Percentiles rank a stretch among this genome's conserved stretches.
phyloP scores from a whole-genome alignment of 176 grass and related monocot species.

The Neostapfia colusana region DNA sequence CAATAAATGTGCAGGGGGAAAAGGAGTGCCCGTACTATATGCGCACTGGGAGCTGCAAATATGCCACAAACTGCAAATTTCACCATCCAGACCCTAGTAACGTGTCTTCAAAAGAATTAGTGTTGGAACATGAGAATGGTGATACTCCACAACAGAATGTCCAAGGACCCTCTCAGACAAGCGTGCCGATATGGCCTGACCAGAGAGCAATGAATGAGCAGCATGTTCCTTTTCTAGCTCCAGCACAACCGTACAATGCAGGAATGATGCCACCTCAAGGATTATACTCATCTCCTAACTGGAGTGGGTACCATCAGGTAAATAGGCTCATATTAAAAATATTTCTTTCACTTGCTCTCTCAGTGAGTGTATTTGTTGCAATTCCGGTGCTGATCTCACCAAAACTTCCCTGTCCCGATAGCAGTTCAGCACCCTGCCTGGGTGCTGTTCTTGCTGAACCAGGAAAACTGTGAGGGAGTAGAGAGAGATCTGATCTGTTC shows the following conservation, averaged over 20 bases:
- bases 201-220: constrained; percentile 57
- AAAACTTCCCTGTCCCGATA: too few species aligned
- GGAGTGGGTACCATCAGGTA: constrained; percentile 85
- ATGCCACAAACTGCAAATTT: constrained; percentile 76
- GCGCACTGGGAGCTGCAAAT: constrained; percentile 92
- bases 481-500: too few species aligned
- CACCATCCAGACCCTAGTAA: constrained; percentile 91
- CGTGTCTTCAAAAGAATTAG: constrained; percentile 41
- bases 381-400: too few species aligned
- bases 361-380: neutral
- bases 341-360: constrained; percentile 7
- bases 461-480: too few species aligned
- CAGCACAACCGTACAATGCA: constrained; percentile 56
- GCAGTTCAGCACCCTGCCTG: too few species aligned
- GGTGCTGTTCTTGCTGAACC: too few species aligned
- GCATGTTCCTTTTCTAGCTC: constrained; percentile 56
- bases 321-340: constrained; percentile 6
- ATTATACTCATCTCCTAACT: constrained; percentile 62
- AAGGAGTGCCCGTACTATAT: constrained; percentile 94
- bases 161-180: constrained; percentile 47
- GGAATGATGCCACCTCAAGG: constrained; percentile 70
- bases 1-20: constrained; percentile 50
- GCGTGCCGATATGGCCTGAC: constrained; percentile 47
- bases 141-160: constrained; percentile 54
- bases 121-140: constrained; percentile 44